These are phyloP conservation scores for Saccharomycopsis sp. DNA, from an alignment of 805 yeast genomes.

Conservation along the genomic window DNA sequence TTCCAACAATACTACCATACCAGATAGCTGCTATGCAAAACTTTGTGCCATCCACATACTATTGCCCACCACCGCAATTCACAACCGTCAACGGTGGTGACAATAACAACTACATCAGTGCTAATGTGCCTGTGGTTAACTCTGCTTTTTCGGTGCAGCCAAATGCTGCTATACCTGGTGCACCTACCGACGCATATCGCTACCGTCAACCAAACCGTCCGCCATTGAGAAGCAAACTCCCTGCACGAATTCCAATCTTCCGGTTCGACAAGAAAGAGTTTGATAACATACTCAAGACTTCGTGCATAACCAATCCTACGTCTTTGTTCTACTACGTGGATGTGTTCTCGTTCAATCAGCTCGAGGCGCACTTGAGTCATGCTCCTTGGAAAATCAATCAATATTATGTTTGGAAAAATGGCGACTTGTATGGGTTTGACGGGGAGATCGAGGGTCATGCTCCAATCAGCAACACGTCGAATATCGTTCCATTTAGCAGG, in stretches of 20 bases:
- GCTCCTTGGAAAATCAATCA: constrained; percentile 1
- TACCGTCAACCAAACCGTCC: not conserved
- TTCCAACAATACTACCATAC: no score
- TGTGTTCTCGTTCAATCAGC: not conserved
- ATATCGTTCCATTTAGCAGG: not conserved
- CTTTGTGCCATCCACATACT: not conserved
- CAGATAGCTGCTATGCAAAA: not conserved
- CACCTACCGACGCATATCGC: not conserved
- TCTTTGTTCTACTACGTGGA: not conserved
- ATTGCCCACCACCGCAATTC: not conserved
- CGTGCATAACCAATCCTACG: not conserved
- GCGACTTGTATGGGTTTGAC: not conserved
- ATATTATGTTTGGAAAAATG: constrained; percentile 1
- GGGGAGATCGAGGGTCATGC: not conserved
- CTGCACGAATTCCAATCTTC: not conserved
- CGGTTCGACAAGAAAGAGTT: not conserved
- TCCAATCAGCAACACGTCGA: not conserved
- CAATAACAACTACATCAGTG: not conserved
- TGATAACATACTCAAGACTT: not conserved
- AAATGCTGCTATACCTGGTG: not conserved
- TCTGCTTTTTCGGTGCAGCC: not conserved
- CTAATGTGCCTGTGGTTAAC: not conserved
- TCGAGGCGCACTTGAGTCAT: not conserved
- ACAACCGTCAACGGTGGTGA: not conserved
- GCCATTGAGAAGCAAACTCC: not conserved